These are phyloP conservation scores for Gigaspora rosea DNA, from an alignment of 192 early-diverging fungal species.

Conservation along the genomic window DNA sequence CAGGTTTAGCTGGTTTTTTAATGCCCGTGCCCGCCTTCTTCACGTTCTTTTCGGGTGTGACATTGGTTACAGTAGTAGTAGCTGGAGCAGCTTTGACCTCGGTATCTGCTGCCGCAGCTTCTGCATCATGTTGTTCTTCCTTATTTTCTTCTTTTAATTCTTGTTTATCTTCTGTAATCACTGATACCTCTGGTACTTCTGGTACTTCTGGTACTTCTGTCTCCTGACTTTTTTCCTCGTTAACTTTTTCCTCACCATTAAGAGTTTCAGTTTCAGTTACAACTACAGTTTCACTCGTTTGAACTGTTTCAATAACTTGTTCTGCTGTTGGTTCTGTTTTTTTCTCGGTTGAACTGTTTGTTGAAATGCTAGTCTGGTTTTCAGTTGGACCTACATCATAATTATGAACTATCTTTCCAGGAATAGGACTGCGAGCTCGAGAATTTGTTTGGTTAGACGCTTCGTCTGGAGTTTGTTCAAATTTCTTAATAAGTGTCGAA, in stretches of 20 bases:
- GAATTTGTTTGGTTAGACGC: not conserved
- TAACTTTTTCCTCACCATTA: not conserved
- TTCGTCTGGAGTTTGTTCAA: slow-evolving; percentile 8
- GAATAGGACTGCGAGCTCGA: slow-evolving; percentile 16
- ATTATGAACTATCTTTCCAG: not conserved
- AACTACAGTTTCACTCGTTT: not conserved
- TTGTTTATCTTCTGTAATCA: not conserved
- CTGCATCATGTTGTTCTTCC: not conserved
- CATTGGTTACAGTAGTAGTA: not conserved
- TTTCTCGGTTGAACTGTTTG: not conserved
- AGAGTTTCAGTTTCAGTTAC: not conserved
- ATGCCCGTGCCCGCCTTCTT: too few relatives aligned
- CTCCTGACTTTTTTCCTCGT: not conserved
- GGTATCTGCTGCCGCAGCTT: not conserved
- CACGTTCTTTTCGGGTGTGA: not conserved
- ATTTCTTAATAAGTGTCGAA: slow-evolving; percentile 4
- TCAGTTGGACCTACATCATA: not conserved
- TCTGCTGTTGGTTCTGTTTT: not conserved
- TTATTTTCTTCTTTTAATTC: not conserved
- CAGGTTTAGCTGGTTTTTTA: not conserved
- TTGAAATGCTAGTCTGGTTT: not conserved
- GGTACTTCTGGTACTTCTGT: not conserved
- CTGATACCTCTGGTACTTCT: not conserved
- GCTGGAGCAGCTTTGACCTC: not conserved
- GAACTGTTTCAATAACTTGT: too few relatives aligned